Evolutionary conservation across 768 basidiomycete species (phyloP).

Genomic region (Agaricus sinodeliciosus): DNA sequence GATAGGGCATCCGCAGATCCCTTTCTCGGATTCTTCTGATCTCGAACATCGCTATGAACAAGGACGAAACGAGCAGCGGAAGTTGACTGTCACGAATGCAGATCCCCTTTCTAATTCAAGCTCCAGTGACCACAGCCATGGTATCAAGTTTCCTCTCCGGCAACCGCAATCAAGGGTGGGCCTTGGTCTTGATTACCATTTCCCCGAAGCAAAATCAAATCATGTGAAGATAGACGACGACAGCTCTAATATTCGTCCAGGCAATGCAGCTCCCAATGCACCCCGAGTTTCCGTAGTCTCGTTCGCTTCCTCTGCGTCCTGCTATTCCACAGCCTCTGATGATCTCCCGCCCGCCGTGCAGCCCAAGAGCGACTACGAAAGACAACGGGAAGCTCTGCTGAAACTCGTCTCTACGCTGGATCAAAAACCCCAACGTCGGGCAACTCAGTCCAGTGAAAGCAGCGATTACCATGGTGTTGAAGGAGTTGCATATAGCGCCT

Average conservation of each 20-base stretch:
- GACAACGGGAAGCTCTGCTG: background rate
- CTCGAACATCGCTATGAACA: slow-evolving; percentile 33
- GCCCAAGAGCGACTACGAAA: background rate
- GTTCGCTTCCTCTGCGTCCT: background rate
- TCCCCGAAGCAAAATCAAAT: slow-evolving; percentile 2
- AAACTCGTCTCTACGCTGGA: background rate
- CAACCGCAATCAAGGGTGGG: background rate
- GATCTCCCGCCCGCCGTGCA: background rate
- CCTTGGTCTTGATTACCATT: slow-evolving; percentile 20
- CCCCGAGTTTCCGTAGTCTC: slow-evolving; percentile 1
- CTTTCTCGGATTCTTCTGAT: slow-evolving; percentile 35
- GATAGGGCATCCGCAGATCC: slow-evolving; percentile 16
- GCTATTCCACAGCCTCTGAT: slow-evolving; percentile 1
- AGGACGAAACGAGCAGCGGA: slow-evolving; percentile 31
- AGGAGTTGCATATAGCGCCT: slow-evolving; percentile 30
- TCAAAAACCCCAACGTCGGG: background rate
- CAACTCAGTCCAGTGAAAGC: background rate
- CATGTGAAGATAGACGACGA: background rate
- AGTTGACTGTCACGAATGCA: slow-evolving; percentile 38
- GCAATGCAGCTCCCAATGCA: background rate
- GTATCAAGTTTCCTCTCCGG: slow-evolving; percentile 17
- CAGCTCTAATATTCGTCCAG: background rate
- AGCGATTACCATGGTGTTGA: slow-evolving; percentile 22
- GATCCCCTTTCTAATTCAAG: slow-evolving; percentile 28
- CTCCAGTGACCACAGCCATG: slow-evolving; percentile 16